Percentiles rank a stretch among this genome's conserved stretches.
Conservation (phyloP, 2,329 filamentous ascomycete species). For the Penicillium sp. region DNA sequence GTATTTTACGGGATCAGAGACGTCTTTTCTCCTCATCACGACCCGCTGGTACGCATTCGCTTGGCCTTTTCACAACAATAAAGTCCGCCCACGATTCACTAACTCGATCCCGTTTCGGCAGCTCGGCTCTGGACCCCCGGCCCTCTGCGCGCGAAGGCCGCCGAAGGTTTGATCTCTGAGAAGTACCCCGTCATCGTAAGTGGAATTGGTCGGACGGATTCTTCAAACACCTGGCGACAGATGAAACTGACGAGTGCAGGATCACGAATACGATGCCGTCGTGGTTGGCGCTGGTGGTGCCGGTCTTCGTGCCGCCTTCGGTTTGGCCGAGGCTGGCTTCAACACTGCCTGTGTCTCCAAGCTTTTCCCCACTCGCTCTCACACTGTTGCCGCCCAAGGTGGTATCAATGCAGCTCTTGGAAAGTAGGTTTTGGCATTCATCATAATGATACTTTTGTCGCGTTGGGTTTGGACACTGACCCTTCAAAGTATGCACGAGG, state of each 20-base stretch:
- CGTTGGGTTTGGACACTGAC: background rate
- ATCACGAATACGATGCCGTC: slow-evolving; percentile 97
- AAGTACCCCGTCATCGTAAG: slow-evolving; percentile 93
- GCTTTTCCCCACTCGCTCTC: slow-evolving; percentile 58
- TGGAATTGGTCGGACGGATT: slow-evolving; percentile 18
- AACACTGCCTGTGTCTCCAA: slow-evolving; percentile 62
- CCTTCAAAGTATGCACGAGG: slow-evolving; percentile 78
- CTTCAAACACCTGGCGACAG: background rate
- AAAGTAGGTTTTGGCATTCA: slow-evolving; percentile 29
- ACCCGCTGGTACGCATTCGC: slow-evolving; percentile 59
- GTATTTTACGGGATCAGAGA: slow-evolving; percentile 57
- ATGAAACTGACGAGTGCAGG: slow-evolving; percentile 46
- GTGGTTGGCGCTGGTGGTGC: slow-evolving; percentile 65
- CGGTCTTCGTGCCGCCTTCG: slow-evolving; percentile 58
- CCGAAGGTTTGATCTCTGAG: slow-evolving; percentile 73
- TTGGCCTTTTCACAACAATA: slow-evolving; percentile 15
- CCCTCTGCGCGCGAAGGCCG: slow-evolving; percentile 87
- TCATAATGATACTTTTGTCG: background rate
- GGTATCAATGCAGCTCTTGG: slow-evolving; percentile 50
- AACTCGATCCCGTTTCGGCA: slow-evolving; percentile 36
- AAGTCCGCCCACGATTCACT: slow-evolving; percentile 8
- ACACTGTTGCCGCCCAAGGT: slow-evolving; percentile 62
- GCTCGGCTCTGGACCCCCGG: slow-evolving; percentile 81
- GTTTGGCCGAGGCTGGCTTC: slow-evolving; percentile 58
- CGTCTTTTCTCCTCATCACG: slow-evolving; percentile 84